Conservation (phyloP, 2,329 filamentous ascomycete species). For the Rhytidhysteron rufulum region DNA sequence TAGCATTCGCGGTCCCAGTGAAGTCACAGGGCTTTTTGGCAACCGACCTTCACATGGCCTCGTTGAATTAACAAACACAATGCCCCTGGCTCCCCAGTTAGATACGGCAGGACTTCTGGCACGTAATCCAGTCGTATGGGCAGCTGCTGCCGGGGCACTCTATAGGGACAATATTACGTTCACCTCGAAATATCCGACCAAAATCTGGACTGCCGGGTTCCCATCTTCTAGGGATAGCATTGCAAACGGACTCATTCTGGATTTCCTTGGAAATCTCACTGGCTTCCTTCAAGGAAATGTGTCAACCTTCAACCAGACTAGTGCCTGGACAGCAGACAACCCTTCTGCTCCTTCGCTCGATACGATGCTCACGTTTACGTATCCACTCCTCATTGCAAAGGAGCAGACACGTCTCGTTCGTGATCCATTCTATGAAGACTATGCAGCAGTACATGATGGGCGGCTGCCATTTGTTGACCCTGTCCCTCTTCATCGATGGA, state of each 20-base stretch:
- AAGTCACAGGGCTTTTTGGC: slow-evolving; percentile 49
- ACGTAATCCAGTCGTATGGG: slow-evolving; percentile 43
- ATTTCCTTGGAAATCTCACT: slow-evolving; percentile 43
- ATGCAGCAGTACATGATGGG: slow-evolving; percentile 44
- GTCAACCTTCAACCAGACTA: slow-evolving; percentile 33
- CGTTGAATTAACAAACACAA: slow-evolving; percentile 45
- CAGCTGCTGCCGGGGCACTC: slow-evolving; percentile 41
- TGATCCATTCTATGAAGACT: slow-evolving; percentile 49
- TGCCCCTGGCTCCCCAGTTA: slow-evolving; percentile 46
- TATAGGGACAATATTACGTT: slow-evolving; percentile 45
- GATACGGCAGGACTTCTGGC: slow-evolving; percentile 48
- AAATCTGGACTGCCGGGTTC: slow-evolving; percentile 42
- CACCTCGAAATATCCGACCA: slow-evolving; percentile 38
- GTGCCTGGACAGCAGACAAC: slow-evolving; percentile 33
- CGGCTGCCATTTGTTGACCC: slow-evolving; percentile 49
- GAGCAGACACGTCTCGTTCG: slow-evolving; percentile 46
- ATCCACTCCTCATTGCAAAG: slow-evolving; percentile 46
- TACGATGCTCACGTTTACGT: slow-evolving; percentile 42
- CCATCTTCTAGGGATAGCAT: slow-evolving; percentile 29
- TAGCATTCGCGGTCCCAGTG: slow-evolving; percentile 46
- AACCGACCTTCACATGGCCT: slow-evolving; percentile 48
- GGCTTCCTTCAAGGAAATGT: slow-evolving; percentile 40
- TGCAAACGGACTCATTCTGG: slow-evolving; percentile 35
- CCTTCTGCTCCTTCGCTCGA: slow-evolving; percentile 27
- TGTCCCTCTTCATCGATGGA: slow-evolving; percentile 46